These are phyloP conservation scores for Ilex asprella DNA, from an alignment of 257 asterid species.

Conservation along the genomic window DNA sequence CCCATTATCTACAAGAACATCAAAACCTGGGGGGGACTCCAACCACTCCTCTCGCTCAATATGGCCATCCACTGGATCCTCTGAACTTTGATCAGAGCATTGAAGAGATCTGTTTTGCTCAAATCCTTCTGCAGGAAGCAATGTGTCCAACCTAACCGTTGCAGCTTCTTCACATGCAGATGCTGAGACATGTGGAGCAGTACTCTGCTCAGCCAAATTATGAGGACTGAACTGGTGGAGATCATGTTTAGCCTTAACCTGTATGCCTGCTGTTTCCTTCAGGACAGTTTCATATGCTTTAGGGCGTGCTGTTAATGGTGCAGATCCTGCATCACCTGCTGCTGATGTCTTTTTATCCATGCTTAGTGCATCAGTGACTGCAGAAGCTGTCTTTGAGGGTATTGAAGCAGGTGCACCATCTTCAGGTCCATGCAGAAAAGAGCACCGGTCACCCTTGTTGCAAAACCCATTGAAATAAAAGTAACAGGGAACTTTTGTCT, in stretches of 20 bases:
- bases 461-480: slow-evolving; percentile 34
- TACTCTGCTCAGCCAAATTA: slow-evolving; percentile 10
- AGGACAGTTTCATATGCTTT: slow-evolving; percentile 9
- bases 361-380: slow-evolving; percentile 11
- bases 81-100: slow-evolving; percentile 21
- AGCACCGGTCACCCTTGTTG: slow-evolving; percentile 34
- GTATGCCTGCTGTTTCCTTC: slow-evolving; percentile 7
- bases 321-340: slow-evolving; percentile 19
- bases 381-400: slow-evolving; percentile 18
- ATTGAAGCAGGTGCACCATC: slow-evolving; percentile 12
- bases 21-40: slow-evolving; percentile 38
- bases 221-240: neutral
- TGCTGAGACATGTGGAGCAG: slow-evolving; percentile 13
- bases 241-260: slow-evolving; percentile 11
- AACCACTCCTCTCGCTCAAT: slow-evolving; percentile 26
- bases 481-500: slow-evolving; percentile 29
- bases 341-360: slow-evolving; percentile 19
- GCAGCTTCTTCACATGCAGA: slow-evolving; percentile 24
- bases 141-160: slow-evolving; percentile 19
- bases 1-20: slow-evolving; percentile 32
- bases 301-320: slow-evolving; percentile 10
- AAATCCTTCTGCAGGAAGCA: slow-evolving; percentile 13
- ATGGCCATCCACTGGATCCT: slow-evolving; percentile 14
- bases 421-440: slow-evolving; percentile 28
- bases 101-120: slow-evolving; percentile 7